Evolutionary conservation across 306 rosid species (phyloP).

Genomic region (Sechiopsis laciniata): DNA sequence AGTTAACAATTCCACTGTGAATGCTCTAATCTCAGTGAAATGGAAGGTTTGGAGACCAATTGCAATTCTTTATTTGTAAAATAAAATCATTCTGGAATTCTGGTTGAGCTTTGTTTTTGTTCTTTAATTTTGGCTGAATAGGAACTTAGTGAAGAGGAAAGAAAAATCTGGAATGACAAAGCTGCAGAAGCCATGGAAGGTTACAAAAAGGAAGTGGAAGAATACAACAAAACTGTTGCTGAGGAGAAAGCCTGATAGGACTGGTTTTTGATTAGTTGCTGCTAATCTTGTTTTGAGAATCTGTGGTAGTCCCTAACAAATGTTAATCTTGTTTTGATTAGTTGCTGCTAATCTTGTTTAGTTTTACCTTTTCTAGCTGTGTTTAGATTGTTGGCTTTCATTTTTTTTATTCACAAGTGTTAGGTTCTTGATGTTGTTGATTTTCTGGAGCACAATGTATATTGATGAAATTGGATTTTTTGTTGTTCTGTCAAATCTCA

Average conservation of each 20-base stretch:
- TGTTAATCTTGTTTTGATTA: conserved; percentile 1
- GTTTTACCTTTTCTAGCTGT: neutral
- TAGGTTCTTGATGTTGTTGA: too few species aligned
- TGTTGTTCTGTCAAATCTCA: too few species aligned
- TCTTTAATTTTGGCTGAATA: conserved; percentile 4
- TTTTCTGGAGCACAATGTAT: too few species aligned
- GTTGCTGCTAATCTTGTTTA: conserved; percentile 14
- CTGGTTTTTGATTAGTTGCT: neutral
- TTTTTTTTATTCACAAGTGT: neutral
- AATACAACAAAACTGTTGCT: conserved; percentile 50
- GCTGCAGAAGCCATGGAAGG: conserved; percentile 78
- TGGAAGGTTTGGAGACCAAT: conserved; percentile 50
- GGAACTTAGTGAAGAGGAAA: conserved; percentile 75
- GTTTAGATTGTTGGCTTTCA: neutral
- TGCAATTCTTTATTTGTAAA: neutral
- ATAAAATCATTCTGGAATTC: neutral
- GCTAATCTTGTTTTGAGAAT: too few species aligned
- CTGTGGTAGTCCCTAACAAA: conserved; percentile 29
- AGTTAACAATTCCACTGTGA: conserved; percentile 40
- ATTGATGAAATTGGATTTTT: too few species aligned
- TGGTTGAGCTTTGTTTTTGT: neutral
- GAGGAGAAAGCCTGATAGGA: neutral
- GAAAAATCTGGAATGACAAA: conserved; percentile 54
- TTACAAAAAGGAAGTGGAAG: conserved; percentile 73
- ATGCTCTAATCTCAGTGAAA: conserved; percentile 60